Percentiles rank a stretch among this genome's conserved stretches.
Evolutionary conservation across 2,329 filamentous ascomycete genomes (phyloP).

Genomic region (Grosmannia serpens): DNA sequence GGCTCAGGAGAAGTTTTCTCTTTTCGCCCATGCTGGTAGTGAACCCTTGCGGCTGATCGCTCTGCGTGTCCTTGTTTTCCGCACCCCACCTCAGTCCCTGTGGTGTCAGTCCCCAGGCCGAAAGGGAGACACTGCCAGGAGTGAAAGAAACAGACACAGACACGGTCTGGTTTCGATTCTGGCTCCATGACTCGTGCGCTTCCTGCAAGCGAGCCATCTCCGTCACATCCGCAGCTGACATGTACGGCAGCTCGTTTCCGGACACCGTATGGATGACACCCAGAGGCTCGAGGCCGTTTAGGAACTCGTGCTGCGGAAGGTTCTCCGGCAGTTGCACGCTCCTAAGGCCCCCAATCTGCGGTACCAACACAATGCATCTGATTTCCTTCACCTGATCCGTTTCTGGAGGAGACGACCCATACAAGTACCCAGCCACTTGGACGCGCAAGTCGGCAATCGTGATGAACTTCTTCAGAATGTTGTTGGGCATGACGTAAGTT

Average conservation of each 20-base stretch:
- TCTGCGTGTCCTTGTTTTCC: slow-evolving; percentile 86
- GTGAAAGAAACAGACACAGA: slow-evolving; percentile 96
- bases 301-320: slow-evolving; percentile 82
- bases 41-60: slow-evolving; percentile 91
- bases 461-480: slow-evolving; percentile 96
- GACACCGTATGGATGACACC: slow-evolving; percentile 93
- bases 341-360: slow-evolving; percentile 86
- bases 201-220: slow-evolving; percentile 87
- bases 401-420: slow-evolving; percentile 83
- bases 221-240: slow-evolving; percentile 90
- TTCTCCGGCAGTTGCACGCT: slow-evolving; percentile 85
- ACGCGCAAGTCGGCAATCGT: slow-evolving; percentile 92
- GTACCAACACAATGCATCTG: slow-evolving; percentile 92
- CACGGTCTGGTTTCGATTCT: slow-evolving; percentile 72
- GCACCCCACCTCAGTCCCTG: slow-evolving; percentile 93
- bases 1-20: slow-evolving; percentile 83
- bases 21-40: slow-evolving; percentile 87
- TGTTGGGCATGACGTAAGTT: slow-evolving; percentile 99
- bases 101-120: slow-evolving; percentile 86
- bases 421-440: slow-evolving; percentile 91
- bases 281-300: slow-evolving; percentile 76
- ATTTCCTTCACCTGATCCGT: slow-evolving; percentile 97
- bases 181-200: slow-evolving; percentile 55
- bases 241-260: slow-evolving; percentile 90
- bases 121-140: slow-evolving; percentile 87